Percentiles rank a stretch among this genome's conserved stretches.
phyloP scores from a whole-genome alignment of 1,139 yeast genomes.

The Taphrina populina region DNA sequence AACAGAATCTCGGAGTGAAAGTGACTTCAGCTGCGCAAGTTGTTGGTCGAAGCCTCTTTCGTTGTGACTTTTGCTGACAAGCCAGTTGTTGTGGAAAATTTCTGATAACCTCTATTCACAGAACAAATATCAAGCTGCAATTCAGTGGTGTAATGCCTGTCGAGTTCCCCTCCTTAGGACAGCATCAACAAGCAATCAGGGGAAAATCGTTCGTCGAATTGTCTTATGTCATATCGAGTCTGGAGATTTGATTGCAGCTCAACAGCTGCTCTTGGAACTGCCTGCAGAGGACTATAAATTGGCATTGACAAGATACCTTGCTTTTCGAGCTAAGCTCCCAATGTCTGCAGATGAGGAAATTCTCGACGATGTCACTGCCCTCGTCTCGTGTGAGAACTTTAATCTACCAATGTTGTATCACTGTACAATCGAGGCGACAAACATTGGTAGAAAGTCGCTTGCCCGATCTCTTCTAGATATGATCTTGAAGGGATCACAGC shows the following conservation, averaged over 20 bases:
- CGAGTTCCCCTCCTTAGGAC: slow-evolving; percentile 24
- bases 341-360: slow-evolving; percentile 18
- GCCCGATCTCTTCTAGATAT: slow-evolving; percentile 32
- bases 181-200: slow-evolving; percentile 34
- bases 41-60: slow-evolving; percentile 29
- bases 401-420: slow-evolving; percentile 32
- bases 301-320: slow-evolving; percentile 35
- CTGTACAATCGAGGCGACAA: slow-evolving; percentile 38
- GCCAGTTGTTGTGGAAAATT: slow-evolving; percentile 37
- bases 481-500: slow-evolving; percentile 20
- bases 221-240: slow-evolving; percentile 35
- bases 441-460: slow-evolving; percentile 32
- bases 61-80: background rate
- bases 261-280: slow-evolving; percentile 16
- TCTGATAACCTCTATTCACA: slow-evolving; percentile 33
- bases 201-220: slow-evolving; percentile 34
- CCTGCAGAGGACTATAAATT: slow-evolving; percentile 25
- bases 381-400: slow-evolving; percentile 16
- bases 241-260: slow-evolving; percentile 28
- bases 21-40: slow-evolving; percentile 36
- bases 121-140: slow-evolving; percentile 28
- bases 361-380: slow-evolving; percentile 17
- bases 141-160: slow-evolving; percentile 36
- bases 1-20: slow-evolving; percentile 20
- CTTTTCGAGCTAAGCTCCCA: slow-evolving; percentile 32